Evolutionary conservation across 1,139 yeast genomes (phyloP).

Genomic region (Williopsis jadinii): DNA sequence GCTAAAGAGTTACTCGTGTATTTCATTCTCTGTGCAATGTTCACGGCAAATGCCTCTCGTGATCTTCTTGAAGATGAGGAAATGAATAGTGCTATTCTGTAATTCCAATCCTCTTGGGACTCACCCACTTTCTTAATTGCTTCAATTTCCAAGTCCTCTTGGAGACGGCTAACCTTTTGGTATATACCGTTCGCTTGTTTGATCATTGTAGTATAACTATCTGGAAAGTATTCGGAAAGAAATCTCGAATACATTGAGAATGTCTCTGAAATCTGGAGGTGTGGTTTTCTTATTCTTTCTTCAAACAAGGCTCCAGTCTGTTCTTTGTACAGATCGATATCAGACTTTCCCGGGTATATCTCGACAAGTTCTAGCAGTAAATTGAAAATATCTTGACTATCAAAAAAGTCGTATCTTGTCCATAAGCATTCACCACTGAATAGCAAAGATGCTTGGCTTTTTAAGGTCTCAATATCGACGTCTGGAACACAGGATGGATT

Average conservation of each 20-base stretch:
- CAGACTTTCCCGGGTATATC: no score
- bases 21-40: no score
- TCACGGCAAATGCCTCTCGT: no score
- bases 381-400: constrained; percentile 1
- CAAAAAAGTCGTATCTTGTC: constrained; percentile 1
- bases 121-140: constrained; percentile 26
- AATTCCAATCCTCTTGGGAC: constrained; percentile 26
- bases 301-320: no score
- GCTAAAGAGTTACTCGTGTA: no score
- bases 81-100: constrained; percentile 25
- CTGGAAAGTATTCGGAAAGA: constrained; percentile 25
- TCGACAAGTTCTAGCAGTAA: not conserved
- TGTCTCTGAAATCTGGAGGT: constrained; percentile 30
- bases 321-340: no score
- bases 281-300: constrained; percentile 31
- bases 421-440: no score
- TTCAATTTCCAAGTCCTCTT: constrained; percentile 19
- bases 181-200: constrained; percentile 28
- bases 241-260: constrained; percentile 32
- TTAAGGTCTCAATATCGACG: no score
- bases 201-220: constrained; percentile 29
- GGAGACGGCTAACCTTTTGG: constrained; percentile 24
- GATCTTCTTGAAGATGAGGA: no score
- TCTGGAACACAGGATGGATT: no score
- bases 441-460: no score